A percentile compares a stretch with the other conserved stretches of the same genome.
Evolutionary conservation across 1,284 basidiomycete species (phyloP).

Genomic region (Naganishia albida): DNA sequence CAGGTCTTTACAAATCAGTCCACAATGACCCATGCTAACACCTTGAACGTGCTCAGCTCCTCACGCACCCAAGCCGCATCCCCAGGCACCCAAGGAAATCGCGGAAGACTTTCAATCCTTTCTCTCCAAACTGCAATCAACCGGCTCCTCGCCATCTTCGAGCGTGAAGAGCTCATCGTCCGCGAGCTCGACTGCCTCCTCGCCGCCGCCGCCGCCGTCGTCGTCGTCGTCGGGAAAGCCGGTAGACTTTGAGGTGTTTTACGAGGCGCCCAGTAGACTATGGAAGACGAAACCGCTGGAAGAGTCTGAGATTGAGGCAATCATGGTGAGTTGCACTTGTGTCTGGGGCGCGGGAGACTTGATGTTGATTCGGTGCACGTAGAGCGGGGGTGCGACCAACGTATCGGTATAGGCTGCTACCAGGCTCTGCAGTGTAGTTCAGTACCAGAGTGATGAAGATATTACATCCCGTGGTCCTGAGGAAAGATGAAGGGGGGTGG

Average conservation of each 20-base stretch:
- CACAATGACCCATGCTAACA: conserved; percentile 25
- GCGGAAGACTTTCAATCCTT: conserved; percentile 66
- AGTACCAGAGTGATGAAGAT: not conserved
- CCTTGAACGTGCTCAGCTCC: conserved; percentile 56
- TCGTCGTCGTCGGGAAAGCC: conserved; percentile 41
- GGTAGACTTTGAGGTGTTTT: conserved; percentile 65
- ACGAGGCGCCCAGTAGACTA: conserved; percentile 72
- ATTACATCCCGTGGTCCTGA: not conserved
- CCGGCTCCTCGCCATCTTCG: conserved; percentile 38
- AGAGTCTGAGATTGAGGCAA: conserved; percentile 73
- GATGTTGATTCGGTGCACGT: conserved; percentile 28
- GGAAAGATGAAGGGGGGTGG: not conserved
- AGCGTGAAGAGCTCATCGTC: conserved; percentile 43
- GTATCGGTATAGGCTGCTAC: conserved; percentile 31
- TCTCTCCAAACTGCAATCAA: conserved; percentile 59
- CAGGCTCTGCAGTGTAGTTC: not conserved
- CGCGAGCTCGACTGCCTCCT: conserved; percentile 32
- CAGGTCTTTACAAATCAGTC: conserved; percentile 4
- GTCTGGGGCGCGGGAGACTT: not conserved
- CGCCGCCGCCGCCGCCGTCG: too few relatives aligned
- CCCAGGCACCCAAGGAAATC: conserved; percentile 70
- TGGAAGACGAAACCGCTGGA: conserved; percentile 67
- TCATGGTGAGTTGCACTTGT: conserved; percentile 65
- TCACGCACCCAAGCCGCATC: conserved; percentile 68
- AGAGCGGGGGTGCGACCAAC: conserved; percentile 71